phyloP scores from a whole-genome alignment of 225 moss, liverwort and hornwort genomes.

The Climacium dendroides region DNA sequence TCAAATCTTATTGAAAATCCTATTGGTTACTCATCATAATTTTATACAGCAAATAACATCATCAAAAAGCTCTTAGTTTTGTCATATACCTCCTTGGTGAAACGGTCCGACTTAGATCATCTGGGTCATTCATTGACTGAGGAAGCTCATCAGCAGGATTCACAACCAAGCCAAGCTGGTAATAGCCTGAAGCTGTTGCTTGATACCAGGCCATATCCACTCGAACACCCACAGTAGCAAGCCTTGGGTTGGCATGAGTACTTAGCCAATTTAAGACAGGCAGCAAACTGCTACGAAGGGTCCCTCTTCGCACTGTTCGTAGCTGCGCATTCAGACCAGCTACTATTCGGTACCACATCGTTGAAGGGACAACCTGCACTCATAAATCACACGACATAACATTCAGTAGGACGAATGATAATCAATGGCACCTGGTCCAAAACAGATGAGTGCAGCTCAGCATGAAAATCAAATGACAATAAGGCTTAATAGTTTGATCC shows the following conservation, averaged over 20 bases:
- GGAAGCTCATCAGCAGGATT: slow-evolving; percentile 49
- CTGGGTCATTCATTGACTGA: slow-evolving; percentile 14
- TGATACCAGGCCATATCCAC: slow-evolving; percentile 98
- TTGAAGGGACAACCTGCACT: slow-evolving; percentile 69
- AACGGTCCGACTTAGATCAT: slow-evolving; percentile 11
- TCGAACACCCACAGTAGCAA: slow-evolving; percentile 46
- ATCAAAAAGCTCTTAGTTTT: background rate
- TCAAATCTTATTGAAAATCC: background rate
- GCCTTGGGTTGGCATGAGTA: slow-evolving; percentile 59
- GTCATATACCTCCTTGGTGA: slow-evolving; percentile 31
- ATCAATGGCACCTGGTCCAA: background rate
- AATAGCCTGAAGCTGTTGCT: slow-evolving; percentile 82
- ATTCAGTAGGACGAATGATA: background rate
- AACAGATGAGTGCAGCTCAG: background rate
- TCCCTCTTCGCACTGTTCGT: slow-evolving; percentile 69
- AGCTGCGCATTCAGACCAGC: slow-evolving; percentile 84
- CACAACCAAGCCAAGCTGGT: slow-evolving; percentile 81
- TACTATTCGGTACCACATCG: slow-evolving; percentile 91
- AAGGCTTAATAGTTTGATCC: background rate
- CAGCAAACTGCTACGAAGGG: slow-evolving; percentile 57
- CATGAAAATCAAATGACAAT: background rate
- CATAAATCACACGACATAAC: background rate
- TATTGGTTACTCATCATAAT: background rate
- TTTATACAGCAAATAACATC: background rate
- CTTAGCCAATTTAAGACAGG: slow-evolving; percentile 75